Evolutionary conservation across 2,329 filamentous ascomycete genomes (phyloP).

Genomic region (Knufia petricola): DNA sequence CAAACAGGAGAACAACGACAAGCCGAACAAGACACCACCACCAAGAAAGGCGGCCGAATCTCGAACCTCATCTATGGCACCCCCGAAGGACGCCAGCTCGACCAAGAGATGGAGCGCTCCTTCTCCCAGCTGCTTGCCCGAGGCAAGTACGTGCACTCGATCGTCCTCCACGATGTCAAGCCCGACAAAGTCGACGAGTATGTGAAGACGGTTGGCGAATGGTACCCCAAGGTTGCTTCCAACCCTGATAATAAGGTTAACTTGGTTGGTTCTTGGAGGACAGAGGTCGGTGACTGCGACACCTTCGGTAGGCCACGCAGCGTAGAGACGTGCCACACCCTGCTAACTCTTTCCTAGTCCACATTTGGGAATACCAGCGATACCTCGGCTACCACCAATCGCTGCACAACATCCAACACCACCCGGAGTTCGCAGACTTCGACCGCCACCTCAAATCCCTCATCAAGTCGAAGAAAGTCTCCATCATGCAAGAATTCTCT

Average conservation of each 20-base stretch:
- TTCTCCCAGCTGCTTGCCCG: slow-evolving; percentile 91
- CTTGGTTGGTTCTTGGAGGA: slow-evolving; percentile 94
- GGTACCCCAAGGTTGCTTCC: slow-evolving; percentile 84
- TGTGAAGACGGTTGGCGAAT: slow-evolving; percentile 73
- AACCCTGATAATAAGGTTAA: slow-evolving; percentile 86
- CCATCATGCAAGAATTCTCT: slow-evolving; percentile 98
- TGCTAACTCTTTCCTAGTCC: slow-evolving; percentile 54
- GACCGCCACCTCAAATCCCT: slow-evolving; percentile 76
- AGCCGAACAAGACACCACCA: slow-evolving; percentile 49
- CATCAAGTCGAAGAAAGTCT: slow-evolving; percentile 74
- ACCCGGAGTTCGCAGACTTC: slow-evolving; percentile 76
- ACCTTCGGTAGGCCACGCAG: slow-evolving; percentile 66
- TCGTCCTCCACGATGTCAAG: slow-evolving; percentile 92
- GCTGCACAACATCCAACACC: slow-evolving; percentile 69
- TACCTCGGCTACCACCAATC: slow-evolving; percentile 95
- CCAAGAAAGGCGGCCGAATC: slow-evolving; percentile 64
- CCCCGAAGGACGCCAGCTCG: slow-evolving; percentile 85
- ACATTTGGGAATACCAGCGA: slow-evolving; percentile 99
- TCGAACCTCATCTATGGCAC: slow-evolving; percentile 93
- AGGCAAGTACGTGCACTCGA: slow-evolving; percentile 97
- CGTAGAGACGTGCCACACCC: slow-evolving; percentile 3
- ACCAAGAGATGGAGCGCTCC: slow-evolving; percentile 89
- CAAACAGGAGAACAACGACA: slow-evolving; percentile 47
- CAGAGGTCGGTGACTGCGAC: slow-evolving; percentile 92
- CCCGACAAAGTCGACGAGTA: slow-evolving; percentile 95